Base-by-base conservation (phyloP, 2,329 filamentous ascomycete species). In the Scytalidium sp. region DNA sequence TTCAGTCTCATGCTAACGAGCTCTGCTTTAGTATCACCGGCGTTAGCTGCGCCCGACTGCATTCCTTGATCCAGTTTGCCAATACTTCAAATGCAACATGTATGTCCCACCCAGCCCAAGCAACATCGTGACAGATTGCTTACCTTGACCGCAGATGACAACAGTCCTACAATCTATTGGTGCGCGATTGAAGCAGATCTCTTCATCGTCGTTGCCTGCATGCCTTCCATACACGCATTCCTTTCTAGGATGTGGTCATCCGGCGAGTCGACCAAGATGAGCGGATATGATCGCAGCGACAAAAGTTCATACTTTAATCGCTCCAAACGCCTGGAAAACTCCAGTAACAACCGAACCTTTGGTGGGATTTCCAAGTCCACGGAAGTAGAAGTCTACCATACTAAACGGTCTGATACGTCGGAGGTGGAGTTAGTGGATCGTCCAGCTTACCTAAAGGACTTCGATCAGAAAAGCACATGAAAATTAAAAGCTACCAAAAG, bases 371-470 rank as follows among this genome's bases (percentile, higher is more conserved):
- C 27, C 17, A 50, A 50, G 29, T 50, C 47, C 3, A 50, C 43
- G 19, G 47, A 50, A 41, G 47, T 50, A 17, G 39, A 50, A 8
- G 32, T 50, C 39, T 50, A 47, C 25, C 19, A 20, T 42, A 50
- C 47, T 39, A 42, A 45, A 36, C 48, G 48, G 25, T 10, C 42
- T 41, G 48, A 50, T 48, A 29, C 25, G 43, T 50, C 48, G 19
- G 48, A 50, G 17, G 44, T 50, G 11, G 48, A 50, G 48, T 46
- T 48, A 21, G 29, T 50, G 43, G 48, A 50, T 43, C 44, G 29
- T 13, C 45, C 45, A 23, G 3, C 44, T 39, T 46, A 46, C 43
- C 9, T 45, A 20, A 45, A 45, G 25, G 2, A 32, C 22, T 45
- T 45, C 36, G 25, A 36, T 29, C n/a, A 23, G 23, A 45, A 46